A percentile compares a stretch with the other conserved stretches of the same genome.
These are phyloP conservation scores for Exutisphaerella laricina DNA, from an alignment of 2,329 filamentous ascomycete genomes.

Conservation along the genomic window DNA sequence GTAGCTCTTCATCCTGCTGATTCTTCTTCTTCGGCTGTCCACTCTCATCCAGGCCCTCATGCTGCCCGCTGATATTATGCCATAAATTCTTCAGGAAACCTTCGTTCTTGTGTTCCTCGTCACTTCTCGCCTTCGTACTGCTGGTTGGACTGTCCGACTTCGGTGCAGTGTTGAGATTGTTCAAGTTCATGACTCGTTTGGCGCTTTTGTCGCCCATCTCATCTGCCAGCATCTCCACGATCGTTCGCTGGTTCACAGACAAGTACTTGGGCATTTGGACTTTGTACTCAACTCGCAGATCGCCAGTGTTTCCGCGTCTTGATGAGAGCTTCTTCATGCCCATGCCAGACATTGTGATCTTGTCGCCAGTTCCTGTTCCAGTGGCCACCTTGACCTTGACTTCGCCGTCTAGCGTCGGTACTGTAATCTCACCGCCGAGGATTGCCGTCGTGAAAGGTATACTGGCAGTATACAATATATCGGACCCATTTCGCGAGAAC, in stretches of 20 bases:
- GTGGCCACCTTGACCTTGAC: constrained; percentile 88
- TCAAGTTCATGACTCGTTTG: constrained; percentile 83
- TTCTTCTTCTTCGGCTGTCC: constrained; percentile 16
- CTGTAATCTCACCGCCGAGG: constrained; percentile 79
- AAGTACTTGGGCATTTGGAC: constrained; percentile 94
- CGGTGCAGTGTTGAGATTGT: constrained; percentile 24
- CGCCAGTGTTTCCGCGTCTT: constrained; percentile 64
- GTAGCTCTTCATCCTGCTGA: constrained; percentile 27
- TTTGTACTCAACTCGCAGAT: constrained; percentile 90
- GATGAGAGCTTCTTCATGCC: constrained; percentile 82
- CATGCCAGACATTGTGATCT: constrained; percentile 80
- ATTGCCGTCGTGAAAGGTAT: constrained; percentile 90
- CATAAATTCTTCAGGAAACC: constrained; percentile 90
- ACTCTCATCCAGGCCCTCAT: constrained; percentile 28
- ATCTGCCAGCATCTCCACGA: constrained; percentile 92
- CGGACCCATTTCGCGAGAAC: constrained; percentile 80
- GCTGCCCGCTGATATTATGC: constrained; percentile 83
- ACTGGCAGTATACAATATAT: constrained; percentile 86
- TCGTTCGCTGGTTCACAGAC: constrained; percentile 81
- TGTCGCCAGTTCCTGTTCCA: constrained; percentile 87
- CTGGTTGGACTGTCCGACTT: constrained; percentile 46
- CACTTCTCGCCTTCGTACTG: constrained; percentile 11
- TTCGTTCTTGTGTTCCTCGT: constrained; percentile 65
- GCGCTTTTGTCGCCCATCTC: constrained; percentile 92
- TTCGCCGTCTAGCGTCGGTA: constrained; percentile 85